Conservation (phyloP, 371 early-diverging fungal genomes). For the Zychaea mexicana region DNA sequence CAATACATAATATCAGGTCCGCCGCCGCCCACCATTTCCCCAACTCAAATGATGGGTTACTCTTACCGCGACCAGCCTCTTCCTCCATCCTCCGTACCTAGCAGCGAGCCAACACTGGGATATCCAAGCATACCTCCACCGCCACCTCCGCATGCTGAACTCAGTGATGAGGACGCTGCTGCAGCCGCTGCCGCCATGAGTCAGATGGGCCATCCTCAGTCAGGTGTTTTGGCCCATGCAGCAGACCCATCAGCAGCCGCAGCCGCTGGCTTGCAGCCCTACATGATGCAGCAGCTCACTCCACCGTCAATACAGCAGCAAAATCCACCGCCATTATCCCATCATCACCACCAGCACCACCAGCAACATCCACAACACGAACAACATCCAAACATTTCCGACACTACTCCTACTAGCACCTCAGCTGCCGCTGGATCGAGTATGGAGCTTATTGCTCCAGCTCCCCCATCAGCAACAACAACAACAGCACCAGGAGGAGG, state of each 20-base stretch:
- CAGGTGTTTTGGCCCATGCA: slow-evolving; percentile 3
- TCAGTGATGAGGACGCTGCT: slow-evolving; percentile 4
- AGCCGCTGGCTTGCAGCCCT: slow-evolving; percentile 9
- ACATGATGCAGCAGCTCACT: slow-evolving; percentile 13
- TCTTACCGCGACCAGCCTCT: slow-evolving; percentile 6
- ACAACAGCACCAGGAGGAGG: too few relatives aligned
- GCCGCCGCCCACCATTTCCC: slow-evolving; percentile 7
- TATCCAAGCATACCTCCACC: slow-evolving; percentile 3
- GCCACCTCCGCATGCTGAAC: background rate
- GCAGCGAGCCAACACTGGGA: background rate
- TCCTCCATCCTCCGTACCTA: background rate
- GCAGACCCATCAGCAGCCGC: slow-evolving; percentile 5
- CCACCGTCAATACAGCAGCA: background rate
- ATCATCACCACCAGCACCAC: background rate
- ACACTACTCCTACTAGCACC: background rate
- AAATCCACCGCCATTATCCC: background rate
- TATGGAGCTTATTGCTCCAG: slow-evolving; percentile 1
- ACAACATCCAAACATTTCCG: background rate
- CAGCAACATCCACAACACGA: background rate
- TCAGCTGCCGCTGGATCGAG: slow-evolving; percentile 1
- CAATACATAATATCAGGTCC: background rate
- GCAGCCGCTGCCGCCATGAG: slow-evolving; percentile 12
- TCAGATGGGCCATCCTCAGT: slow-evolving; percentile 7
- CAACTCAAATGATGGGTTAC: slow-evolving; percentile 26
- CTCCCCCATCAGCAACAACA: too few relatives aligned